These are phyloP conservation scores for Kwoniella newhampshirensis DNA, from an alignment of 768 basidiomycete genomes.

Conservation along the genomic window DNA sequence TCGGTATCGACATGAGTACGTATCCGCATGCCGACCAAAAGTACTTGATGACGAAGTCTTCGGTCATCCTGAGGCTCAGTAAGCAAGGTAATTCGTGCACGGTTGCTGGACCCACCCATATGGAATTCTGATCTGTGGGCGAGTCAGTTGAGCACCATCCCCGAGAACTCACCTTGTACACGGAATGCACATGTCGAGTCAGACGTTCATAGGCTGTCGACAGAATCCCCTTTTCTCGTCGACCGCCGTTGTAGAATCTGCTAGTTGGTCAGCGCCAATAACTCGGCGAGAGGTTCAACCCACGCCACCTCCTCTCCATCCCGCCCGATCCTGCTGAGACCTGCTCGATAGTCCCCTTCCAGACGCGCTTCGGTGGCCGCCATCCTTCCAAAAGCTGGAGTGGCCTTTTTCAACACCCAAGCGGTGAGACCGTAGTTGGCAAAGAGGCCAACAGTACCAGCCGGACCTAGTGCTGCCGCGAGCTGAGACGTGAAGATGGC, in stretches of 20 bases:
- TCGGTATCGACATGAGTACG: slow-evolving; percentile 82
- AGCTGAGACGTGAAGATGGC: slow-evolving; percentile 90
- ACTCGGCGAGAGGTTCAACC: slow-evolving; percentile 52
- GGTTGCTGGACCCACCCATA: slow-evolving; percentile 23
- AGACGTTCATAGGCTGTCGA: slow-evolving; percentile 72
- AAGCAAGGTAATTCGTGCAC: background rate
- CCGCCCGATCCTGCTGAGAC: slow-evolving; percentile 78
- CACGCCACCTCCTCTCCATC: slow-evolving; percentile 92
- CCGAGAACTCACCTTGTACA: slow-evolving; percentile 68
- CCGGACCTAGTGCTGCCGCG: slow-evolving; percentile 76
- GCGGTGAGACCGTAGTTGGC: slow-evolving; percentile 84
- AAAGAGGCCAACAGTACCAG: slow-evolving; percentile 78
- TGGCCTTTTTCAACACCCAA: slow-evolving; percentile 74
- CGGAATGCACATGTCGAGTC: slow-evolving; percentile 84
- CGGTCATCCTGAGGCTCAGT: slow-evolving; percentile 70
- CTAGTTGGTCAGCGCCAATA: background rate
- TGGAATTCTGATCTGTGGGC: slow-evolving; percentile 21
- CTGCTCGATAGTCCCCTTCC: slow-evolving; percentile 87
- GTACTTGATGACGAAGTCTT: slow-evolving; percentile 96
- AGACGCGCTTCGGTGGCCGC: slow-evolving; percentile 83
- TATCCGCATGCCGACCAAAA: slow-evolving; percentile 93
- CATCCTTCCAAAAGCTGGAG: slow-evolving; percentile 87
- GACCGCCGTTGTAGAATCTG: slow-evolving; percentile 89
- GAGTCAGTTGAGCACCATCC: background rate
- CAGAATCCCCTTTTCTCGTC: slow-evolving; percentile 77